phyloP scores from a whole-genome alignment of 441 rosid species.

The Erysimum cheiri region DNA sequence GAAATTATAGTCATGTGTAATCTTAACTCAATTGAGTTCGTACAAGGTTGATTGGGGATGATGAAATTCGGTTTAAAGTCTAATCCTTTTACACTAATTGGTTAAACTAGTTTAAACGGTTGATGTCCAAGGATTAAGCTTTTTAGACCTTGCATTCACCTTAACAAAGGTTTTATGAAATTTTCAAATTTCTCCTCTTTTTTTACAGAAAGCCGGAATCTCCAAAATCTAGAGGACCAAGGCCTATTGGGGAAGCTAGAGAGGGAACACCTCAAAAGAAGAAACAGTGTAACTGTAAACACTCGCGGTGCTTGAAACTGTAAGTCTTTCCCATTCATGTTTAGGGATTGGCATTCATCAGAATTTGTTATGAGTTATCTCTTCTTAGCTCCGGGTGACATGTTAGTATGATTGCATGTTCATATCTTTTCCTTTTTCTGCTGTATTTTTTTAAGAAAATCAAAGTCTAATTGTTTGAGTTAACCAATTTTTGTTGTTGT shows the following conservation, averaged over 20 bases:
- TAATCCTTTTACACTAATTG: not conserved
- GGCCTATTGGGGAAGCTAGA: slow-evolving; percentile 69
- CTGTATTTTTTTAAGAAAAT: slow-evolving; percentile 1
- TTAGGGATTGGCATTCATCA: slow-evolving; percentile 6
- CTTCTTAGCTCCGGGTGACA: not conserved
- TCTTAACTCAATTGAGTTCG: not conserved
- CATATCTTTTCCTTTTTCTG: slow-evolving; percentile 12
- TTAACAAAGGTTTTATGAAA: not conserved
- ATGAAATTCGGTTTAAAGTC: slow-evolving; percentile 2
- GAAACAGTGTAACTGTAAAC: slow-evolving; percentile 96
- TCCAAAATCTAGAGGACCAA: slow-evolving; percentile 70
- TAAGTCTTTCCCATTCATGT: slow-evolving; percentile 50
- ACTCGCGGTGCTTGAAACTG: slow-evolving; percentile 97
- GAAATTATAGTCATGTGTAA: not conserved
- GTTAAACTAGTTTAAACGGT: slow-evolving; percentile 20
- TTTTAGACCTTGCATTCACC: slow-evolving; percentile 11
- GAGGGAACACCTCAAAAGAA: slow-evolving; percentile 96
- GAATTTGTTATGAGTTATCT: not conserved
- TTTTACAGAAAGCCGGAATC: slow-evolving; percentile 81
- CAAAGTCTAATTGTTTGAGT: not conserved
- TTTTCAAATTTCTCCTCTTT: slow-evolving; percentile 23
- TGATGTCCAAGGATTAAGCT: slow-evolving; percentile 14
- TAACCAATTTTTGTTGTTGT: not conserved
- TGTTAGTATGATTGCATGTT: slow-evolving; percentile 26
- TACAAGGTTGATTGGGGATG: slow-evolving; percentile 11